Evolutionary conservation across 2,329 filamentous ascomycete species (phyloP), one percentile per base, ranked within the genome.

Genomic region (Colletotrichum sp.): DNA sequence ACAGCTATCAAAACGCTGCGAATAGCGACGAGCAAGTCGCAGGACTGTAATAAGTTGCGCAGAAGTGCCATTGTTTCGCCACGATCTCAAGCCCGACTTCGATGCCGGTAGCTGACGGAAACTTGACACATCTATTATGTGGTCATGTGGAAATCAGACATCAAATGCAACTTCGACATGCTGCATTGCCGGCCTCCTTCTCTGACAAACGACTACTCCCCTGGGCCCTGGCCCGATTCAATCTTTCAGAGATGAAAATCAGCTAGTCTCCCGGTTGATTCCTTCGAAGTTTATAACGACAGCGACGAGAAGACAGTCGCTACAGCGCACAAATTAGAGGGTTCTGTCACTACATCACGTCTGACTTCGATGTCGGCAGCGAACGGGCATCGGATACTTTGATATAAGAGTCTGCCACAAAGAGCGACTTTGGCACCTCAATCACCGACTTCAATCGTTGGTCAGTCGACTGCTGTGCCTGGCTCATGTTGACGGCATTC

Each of bases 371-470:
- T 43, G 39, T n/a, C 39, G 18, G 39, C 5, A 43, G 39, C 39
- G 0, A 43, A 43, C 39, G 39, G 18, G 18, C 8, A 43, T n/a
- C 5, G 18, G 5, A n/a, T 18, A 43, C 1, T 43, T 43, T 0
- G 1, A 43, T 43, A n/a, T n/a, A 0, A n/a, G n/a, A n/a, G 8
- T 43, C 1, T 1, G 39, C 0, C 5, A n/a, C 18, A 1, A 43
- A 6, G 18, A 43, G 1, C 18, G 39, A 43, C 9, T 43, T 43
- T 3, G 39, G 18, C 18, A 39, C 36, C 36, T 18, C 8, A 18
- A 43, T 43, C 1, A 6, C 36, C 4, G 36, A 18, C 4, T 43
- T 3, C 16, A 43, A 43, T 43, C 2, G 4, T 43, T 9, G 39
- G 16, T 43, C 16, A 10, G 39, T 3, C 8, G 39, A n/a, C 39